A percentile compares a stretch with the other conserved stretches of the same genome.
These are phyloP conservation scores for Hemisphaericaspora lyxosophila DNA, from an alignment of 1,139 yeast species.

Conservation along the genomic window DNA sequence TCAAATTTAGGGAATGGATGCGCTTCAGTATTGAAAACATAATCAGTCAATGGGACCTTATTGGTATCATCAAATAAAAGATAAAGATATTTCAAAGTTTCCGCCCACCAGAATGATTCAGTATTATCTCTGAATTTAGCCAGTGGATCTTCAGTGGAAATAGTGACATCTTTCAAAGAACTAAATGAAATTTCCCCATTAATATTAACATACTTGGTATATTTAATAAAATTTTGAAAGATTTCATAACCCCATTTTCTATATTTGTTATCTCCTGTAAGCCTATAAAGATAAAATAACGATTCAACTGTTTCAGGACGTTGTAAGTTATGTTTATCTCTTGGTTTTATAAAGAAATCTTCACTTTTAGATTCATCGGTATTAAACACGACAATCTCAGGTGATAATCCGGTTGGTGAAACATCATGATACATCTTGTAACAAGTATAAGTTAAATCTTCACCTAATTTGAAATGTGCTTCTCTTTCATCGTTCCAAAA, in stretches of 20 bases:
- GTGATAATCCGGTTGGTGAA: slow-evolving; percentile 71
- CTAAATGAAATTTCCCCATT: slow-evolving; percentile 64
- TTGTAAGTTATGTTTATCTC: slow-evolving; percentile 81
- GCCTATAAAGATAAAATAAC: slow-evolving; percentile 72
- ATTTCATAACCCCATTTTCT: slow-evolving; percentile 92
- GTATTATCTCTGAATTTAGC: slow-evolving; percentile 63
- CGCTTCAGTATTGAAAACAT: slow-evolving; percentile 89
- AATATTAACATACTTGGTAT: slow-evolving; percentile 51
- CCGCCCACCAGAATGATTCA: slow-evolving; percentile 95
- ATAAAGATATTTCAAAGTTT: slow-evolving; percentile 85
- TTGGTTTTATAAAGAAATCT: slow-evolving; percentile 69
- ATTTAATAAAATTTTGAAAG: slow-evolving; percentile 64
- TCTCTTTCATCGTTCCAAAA: slow-evolving; percentile 39
- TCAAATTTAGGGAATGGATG: slow-evolving; percentile 83
- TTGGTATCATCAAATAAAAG: slow-evolving; percentile 70
- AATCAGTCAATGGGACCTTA: slow-evolving; percentile 57
- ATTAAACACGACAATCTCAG: slow-evolving; percentile 86
- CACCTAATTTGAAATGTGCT: slow-evolving; percentile 65
- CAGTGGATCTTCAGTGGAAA: slow-evolving; percentile 37
- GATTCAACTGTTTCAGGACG: slow-evolving; percentile 96
- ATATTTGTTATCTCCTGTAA: slow-evolving; percentile 79
- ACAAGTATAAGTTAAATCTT: slow-evolving; percentile 78
- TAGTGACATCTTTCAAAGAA: slow-evolving; percentile 65
- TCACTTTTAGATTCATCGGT: slow-evolving; percentile 25
- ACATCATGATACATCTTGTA: slow-evolving; percentile 76